Evolutionary conservation across 179 eudicot species (phyloP), one percentile per base, ranked within the genome.

Genomic region (Carnegiea gigantea): DNA sequence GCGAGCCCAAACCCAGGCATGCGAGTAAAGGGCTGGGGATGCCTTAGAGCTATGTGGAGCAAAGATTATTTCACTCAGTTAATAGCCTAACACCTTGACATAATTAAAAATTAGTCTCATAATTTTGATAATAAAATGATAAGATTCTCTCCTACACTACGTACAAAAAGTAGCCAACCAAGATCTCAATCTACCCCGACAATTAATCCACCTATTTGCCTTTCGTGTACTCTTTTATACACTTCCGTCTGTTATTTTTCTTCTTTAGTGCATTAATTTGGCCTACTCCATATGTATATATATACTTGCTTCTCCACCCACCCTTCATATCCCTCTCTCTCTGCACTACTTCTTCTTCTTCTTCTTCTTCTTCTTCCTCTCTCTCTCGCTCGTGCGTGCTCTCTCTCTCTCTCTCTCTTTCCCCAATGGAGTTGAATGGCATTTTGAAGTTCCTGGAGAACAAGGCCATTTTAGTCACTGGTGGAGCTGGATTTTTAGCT

Each of bases 401-500:
- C 60, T 53, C 5, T 20, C 14, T 3, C 62, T 17, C 24, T 26
- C 38, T 65, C n/a, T 9, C 1, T 15, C 9, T 6, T 36, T 14
- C 18, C 0, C 77, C 62, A 80, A 89, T 92, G 92, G 92, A 89
- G 86, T 28, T 86, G 80, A 87, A 79, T 26, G 91, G 96, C 86
- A 81, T 92, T 73, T 75, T 89, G 36, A 53, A 91, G 82, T 94
- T 94, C 79, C 90, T 92, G 49, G 92, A 92, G 73, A 86, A 89
- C 84, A 92, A 80, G 88, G 82, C 87, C 87, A 88, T 94, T 81
- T 85, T 94, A 65, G 87, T 94, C 79, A 94, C 92, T 28, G 98
- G 98, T 62, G 97, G 90, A 71, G 90, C 97, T 80, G 98, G 98
- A 70, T 94, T 92, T 86, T 86, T 94, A 49, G 97, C 97, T 3